These are phyloP conservation scores for Suillus subalutaceus DNA, from an alignment of 768 basidiomycete species.

Conservation along the genomic window DNA sequence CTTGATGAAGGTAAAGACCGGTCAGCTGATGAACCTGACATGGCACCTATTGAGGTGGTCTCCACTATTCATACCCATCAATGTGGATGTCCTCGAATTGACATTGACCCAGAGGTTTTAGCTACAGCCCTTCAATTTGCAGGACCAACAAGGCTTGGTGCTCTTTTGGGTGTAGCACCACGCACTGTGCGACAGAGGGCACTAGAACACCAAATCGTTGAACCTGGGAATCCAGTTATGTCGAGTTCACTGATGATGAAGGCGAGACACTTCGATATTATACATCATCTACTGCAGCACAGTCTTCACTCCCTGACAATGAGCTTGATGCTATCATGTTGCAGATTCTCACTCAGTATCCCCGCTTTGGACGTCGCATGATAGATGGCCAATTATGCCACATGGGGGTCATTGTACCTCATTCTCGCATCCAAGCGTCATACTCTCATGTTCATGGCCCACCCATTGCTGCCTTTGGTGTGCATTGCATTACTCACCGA, in stretches of 20 bases:
- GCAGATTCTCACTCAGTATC: neutral
- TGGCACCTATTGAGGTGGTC: neutral
- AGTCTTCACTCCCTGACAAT: neutral
- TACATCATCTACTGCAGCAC: neutral
- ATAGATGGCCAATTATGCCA: neutral
- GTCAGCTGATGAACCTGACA: neutral
- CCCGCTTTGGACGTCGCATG: neutral
- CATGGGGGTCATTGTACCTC: neutral
- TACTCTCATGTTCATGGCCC: neutral
- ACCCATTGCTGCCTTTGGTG: slow-evolving; percentile 22
- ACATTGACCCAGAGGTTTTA: neutral
- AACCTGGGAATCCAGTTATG: neutral
- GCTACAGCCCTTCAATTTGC: neutral
- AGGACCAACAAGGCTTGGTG: neutral
- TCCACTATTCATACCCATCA: neutral
- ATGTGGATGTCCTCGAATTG: neutral
- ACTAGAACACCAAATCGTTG: neutral
- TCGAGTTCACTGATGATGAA: neutral
- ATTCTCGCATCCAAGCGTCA: neutral
- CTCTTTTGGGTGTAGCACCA: neutral
- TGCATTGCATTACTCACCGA: slow-evolving; percentile 24
- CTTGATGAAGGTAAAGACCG: neutral
- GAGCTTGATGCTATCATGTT: neutral
- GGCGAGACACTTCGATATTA: neutral
- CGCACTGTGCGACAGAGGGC: neutral